These are phyloP conservation scores for Butyriboletus appendiculatus DNA, from an alignment of 1,284 basidiomycete species.

Conservation along the genomic window DNA sequence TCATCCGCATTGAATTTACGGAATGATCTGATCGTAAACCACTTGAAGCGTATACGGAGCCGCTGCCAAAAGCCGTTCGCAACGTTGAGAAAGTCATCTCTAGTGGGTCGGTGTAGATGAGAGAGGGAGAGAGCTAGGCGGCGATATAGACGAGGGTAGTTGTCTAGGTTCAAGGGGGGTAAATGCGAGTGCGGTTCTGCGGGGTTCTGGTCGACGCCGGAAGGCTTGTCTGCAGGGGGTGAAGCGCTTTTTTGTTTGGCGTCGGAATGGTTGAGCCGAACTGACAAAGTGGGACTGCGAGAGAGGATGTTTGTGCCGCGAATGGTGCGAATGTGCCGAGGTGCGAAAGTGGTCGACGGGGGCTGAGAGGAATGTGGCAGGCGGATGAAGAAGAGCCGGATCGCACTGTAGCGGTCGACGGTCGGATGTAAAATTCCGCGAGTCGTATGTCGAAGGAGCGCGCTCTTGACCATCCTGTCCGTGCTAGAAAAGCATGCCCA, in stretches of 20 bases:
- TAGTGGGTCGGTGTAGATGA: slow-evolving; percentile 79
- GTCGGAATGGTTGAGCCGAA: slow-evolving; percentile 22
- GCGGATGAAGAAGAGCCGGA: slow-evolving; percentile 51
- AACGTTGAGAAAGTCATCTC: slow-evolving; percentile 86
- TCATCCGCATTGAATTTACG: slow-evolving; percentile 96
- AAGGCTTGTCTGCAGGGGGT: slow-evolving; percentile 3
- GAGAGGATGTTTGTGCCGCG: background rate
- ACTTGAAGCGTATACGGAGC: slow-evolving; percentile 91
- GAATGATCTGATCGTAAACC: slow-evolving; percentile 97
- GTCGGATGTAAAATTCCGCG: slow-evolving; percentile 32
- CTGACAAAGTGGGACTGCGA: background rate
- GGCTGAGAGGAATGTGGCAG: slow-evolving; percentile 24
- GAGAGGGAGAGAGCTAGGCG: slow-evolving; percentile 74
- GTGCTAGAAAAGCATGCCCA: background rate
- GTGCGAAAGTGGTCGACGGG: background rate
- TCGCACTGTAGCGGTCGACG: slow-evolving; percentile 51
- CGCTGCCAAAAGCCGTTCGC: slow-evolving; percentile 91
- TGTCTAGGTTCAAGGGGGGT: slow-evolving; percentile 50
- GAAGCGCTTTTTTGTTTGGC: slow-evolving; percentile 2
- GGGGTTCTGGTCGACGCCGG: slow-evolving; percentile 4
- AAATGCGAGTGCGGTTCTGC: slow-evolving; percentile 9
- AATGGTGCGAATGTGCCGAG: background rate
- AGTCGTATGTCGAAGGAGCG: slow-evolving; percentile 34
- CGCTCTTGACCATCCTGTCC: slow-evolving; percentile 18
- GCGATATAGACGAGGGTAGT: slow-evolving; percentile 81